Percentiles rank a stretch among this genome's conserved stretches.
Evolutionary conservation across 2,329 filamentous ascomycete genomes (phyloP).

Genomic region (Nothopassalora personata): DNA sequence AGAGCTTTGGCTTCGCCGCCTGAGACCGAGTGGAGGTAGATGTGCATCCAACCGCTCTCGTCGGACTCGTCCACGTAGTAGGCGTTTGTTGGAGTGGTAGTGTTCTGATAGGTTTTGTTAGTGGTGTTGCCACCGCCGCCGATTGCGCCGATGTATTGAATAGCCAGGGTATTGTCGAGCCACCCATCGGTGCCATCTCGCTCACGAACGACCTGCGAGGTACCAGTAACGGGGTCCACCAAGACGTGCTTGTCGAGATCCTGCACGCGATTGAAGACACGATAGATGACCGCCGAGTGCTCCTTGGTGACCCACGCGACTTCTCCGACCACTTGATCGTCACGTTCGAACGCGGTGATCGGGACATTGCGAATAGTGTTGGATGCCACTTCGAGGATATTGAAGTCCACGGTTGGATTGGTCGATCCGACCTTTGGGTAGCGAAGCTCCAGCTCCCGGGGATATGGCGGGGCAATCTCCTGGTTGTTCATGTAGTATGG

Average conservation of each 20-base stretch:
- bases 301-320: conserved; percentile 61
- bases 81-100: conserved; percentile 11
- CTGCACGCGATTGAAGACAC: conserved; percentile 64
- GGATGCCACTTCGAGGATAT: conserved; percentile 51
- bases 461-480: conserved; percentile 56
- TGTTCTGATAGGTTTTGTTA: conserved; percentile 25
- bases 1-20: conserved; percentile 44
- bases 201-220: conserved; percentile 48
- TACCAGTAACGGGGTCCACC: conserved; percentile 49
- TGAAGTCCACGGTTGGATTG: conserved; percentile 60
- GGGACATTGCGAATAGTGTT: conserved; percentile 43
- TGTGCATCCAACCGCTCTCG: conserved; percentile 59
- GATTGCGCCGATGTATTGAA: conserved; percentile 49
- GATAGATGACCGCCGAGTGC: conserved; percentile 58
- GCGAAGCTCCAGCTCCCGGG: conserved; percentile 56
- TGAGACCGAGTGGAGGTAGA: conserved; percentile 58
- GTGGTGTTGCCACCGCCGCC: conserved; percentile 23
- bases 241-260: conserved; percentile 58
- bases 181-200: conserved; percentile 57
- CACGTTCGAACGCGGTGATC: conserved; percentile 53
- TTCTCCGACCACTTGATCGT: conserved; percentile 62
- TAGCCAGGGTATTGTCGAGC: conserved; percentile 56
- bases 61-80: conserved; percentile 66
- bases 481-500: conserved; percentile 61
- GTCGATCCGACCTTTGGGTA: conserved; percentile 66